phyloP scores from a whole-genome alignment of 2,329 filamentous ascomycete species.

The Teratosphaeriaceae sp. region DNA sequence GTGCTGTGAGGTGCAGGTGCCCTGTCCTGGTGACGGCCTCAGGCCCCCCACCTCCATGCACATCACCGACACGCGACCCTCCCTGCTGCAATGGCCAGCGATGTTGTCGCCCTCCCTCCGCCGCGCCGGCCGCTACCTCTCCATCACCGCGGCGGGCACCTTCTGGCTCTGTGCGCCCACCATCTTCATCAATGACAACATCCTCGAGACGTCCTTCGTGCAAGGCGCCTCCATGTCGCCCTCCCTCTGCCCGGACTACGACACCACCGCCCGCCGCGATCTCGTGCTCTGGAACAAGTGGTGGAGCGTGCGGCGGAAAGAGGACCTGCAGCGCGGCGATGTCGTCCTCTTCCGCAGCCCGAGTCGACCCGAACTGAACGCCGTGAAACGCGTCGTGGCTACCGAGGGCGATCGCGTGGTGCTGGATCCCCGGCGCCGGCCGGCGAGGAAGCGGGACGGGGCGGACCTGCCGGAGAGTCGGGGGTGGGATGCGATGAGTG shows the following conservation, averaged over 20 bases:
- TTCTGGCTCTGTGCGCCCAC: conserved; percentile 9
- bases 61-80: background rate
- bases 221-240: conserved; percentile 40
- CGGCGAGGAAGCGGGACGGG: conserved; percentile 31
- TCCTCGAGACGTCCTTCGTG: conserved; percentile 32
- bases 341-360: conserved; percentile 48
- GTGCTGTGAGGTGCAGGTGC: no score
- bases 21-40: no score
- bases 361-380: conserved; percentile 58
- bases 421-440: conserved; percentile 42
- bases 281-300: conserved; percentile 32
- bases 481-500: conserved; percentile 21
- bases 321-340: conserved; percentile 34
- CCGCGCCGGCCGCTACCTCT: background rate
- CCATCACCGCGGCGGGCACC: background rate
- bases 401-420: conserved; percentile 71
- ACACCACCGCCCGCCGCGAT: conserved; percentile 35
- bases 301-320: conserved; percentile 6
- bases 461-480: conserved; percentile 19
- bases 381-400: conserved; percentile 77
- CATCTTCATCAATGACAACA: conserved; percentile 35
- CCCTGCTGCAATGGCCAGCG: no score
- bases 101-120: background rate
- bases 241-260: conserved; percentile 36
- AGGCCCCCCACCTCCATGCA: background rate